Base-by-base conservation (phyloP, 2,329 filamentous ascomycete species). In the Didymella exigua region DNA sequence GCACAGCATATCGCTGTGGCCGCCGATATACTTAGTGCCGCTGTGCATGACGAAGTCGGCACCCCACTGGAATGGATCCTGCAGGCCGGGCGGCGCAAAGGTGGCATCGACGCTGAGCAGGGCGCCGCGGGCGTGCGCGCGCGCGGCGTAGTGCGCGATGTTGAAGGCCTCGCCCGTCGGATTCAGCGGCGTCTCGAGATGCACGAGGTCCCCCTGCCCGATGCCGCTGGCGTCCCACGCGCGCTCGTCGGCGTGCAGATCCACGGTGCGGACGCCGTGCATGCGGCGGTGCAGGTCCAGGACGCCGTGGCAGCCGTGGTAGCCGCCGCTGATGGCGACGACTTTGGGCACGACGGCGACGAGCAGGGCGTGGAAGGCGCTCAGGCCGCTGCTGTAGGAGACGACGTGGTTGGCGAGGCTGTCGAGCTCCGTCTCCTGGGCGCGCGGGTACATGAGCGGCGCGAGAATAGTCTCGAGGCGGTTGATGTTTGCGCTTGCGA, bases 1-100 rank as follows among this genome's bases (percentile, higher is more conserved):
- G 70, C 90, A 96, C 5, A 98, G 84, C 82, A 98, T 83, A 76
- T 99, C 95, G 62, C 89, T 93, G 77, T 99, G 95, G 0, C 95
- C 95, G 18, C 95, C 95, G 63, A 99, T 86, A 76, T 98, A 99
- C 81, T 98, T 99, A 16, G 93, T 96, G 3, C 92, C 95, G 46
- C 85, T 89, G 77, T 99, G 95, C 90, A 98, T 89, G 29, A 96
- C 85, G 1, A 93, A 76, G 75, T 98, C 93, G 24, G 89, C 91
- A 41, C 91, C 93, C 73, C 84, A 88, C 24, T 75, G 71, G 67
- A 98, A 95, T 0, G 95, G 93, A 67, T 97, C 90, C 72, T 91
- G 89, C 54, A 99, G 79, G 24, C 91, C 90, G 27, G 95, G 95
- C 34, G 95, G 95, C 3, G 87, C 95, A 76, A 99, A 97, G 0